These are phyloP conservation scores for Passalora sequoiae DNA, from an alignment of 2,329 filamentous ascomycete genomes.

Conservation along the genomic window DNA sequence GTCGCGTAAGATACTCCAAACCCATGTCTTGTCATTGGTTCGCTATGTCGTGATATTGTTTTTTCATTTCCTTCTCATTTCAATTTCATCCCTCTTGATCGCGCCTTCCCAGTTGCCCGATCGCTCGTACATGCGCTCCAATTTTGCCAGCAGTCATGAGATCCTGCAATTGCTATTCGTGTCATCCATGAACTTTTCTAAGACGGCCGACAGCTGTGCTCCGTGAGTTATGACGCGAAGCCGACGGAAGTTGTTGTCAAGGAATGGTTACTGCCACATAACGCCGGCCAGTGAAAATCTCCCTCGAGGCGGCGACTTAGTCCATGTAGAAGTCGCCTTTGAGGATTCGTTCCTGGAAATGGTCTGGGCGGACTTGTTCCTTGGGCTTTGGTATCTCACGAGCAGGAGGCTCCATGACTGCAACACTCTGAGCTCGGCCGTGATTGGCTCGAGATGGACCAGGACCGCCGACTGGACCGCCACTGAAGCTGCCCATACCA, in stretches of 20 bases:
- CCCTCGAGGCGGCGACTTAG: constrained; percentile 35
- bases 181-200: neutral
- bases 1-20: neutral
- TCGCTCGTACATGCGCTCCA: neutral
- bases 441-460: constrained; percentile 39
- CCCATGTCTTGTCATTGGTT: neutral
- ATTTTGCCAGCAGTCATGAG: neutral
- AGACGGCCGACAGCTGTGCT: neutral
- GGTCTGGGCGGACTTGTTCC: constrained; percentile 61
- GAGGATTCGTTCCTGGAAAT: constrained; percentile 92
- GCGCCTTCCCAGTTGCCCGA: neutral
- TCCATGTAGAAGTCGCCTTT: constrained; percentile 99
- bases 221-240: neutral
- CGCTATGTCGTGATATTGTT: constrained; percentile 2
- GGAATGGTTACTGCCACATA: no score
- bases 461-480: constrained; percentile 28
- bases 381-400: constrained; percentile 54
- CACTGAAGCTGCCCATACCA: constrained; percentile 41
- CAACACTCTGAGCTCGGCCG: constrained; percentile 65
- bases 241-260: neutral
- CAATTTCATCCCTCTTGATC: neutral
- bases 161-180: neutral
- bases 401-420: constrained; percentile 53
- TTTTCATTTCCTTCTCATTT: neutral
- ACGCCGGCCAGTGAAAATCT: no score